Conservation (phyloP, 164 flowering plant species). For the Akebia trifoliata region DNA sequence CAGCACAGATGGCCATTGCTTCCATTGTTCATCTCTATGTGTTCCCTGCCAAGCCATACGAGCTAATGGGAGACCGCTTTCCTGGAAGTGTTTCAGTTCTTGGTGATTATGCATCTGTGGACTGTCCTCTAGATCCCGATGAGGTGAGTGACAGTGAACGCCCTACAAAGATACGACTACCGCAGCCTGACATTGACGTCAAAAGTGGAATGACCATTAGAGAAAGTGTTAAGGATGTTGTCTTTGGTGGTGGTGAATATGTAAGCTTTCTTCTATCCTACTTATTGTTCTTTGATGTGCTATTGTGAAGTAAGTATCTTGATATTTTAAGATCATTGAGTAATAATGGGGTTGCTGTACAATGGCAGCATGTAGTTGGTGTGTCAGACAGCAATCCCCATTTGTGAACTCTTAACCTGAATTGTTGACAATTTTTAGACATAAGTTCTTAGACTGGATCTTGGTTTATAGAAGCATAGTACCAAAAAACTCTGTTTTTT, state of each 20-base stretch:
- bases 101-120: slow-evolving; percentile 87
- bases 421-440: no score
- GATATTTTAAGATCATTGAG: background rate
- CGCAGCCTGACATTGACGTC: slow-evolving; percentile 56
- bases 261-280: slow-evolving; percentile 41
- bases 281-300: background rate
- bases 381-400: no score
- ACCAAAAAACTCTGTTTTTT: no score
- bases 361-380: no score
- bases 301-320: background rate
- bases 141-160: slow-evolving; percentile 96
- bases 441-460: no score
- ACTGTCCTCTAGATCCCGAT: slow-evolving; percentile 91
- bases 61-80: slow-evolving; percentile 71
- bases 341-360: no score
- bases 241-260: slow-evolving; percentile 86
- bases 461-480: no score
- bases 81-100: slow-evolving; percentile 76
- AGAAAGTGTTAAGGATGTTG: slow-evolving; percentile 89
- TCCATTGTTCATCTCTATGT: slow-evolving; percentile 88
- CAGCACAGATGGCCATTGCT: slow-evolving; percentile 99
- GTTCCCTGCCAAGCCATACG: slow-evolving; percentile 88
- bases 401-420: no score
- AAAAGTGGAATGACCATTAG: slow-evolving; percentile 71
- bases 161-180: slow-evolving; percentile 87